These are phyloP conservation scores for Starmerella apis DNA, from an alignment of 805 yeast species.

Conservation along the genomic window DNA sequence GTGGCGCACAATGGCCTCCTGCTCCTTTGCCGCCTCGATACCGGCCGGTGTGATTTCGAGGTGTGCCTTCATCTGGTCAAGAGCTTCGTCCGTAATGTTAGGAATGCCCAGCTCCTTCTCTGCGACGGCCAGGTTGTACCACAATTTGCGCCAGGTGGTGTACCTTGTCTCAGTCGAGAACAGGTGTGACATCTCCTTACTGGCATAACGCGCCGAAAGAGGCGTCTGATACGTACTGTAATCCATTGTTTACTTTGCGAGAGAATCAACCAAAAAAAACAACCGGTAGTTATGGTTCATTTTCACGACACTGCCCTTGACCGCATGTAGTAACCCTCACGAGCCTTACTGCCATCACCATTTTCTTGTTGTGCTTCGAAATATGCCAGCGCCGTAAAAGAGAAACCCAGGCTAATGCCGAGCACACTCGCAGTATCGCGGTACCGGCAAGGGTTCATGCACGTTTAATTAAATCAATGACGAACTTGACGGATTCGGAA, in stretches of 20 bases:
- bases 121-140: conserved; percentile 92
- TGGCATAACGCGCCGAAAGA: conserved; percentile 90
- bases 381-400: too few relatives aligned
- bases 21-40: conserved; percentile 74
- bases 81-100: conserved; percentile 82
- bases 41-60: conserved; percentile 85
- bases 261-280: too few relatives aligned
- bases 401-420: too few relatives aligned
- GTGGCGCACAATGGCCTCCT: conserved; percentile 96
- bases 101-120: conserved; percentile 82
- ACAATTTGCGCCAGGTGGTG: conserved; percentile 96
- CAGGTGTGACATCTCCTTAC: conserved; percentile 89
- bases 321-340: neutral
- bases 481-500: neutral
- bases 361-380: too few relatives aligned
- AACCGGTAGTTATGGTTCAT: too few relatives aligned
- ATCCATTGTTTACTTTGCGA: conserved; percentile 16
- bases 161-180: conserved; percentile 90
- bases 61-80: conserved; percentile 70
- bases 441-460: neutral
- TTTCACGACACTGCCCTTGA: neutral
- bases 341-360: too few relatives aligned
- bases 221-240: conserved; percentile 84
- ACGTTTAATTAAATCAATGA: neutral
- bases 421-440: neutral